phyloP scores from a whole-genome alignment of 306 rosid genomes.

The Acmispon strigosus region DNA sequence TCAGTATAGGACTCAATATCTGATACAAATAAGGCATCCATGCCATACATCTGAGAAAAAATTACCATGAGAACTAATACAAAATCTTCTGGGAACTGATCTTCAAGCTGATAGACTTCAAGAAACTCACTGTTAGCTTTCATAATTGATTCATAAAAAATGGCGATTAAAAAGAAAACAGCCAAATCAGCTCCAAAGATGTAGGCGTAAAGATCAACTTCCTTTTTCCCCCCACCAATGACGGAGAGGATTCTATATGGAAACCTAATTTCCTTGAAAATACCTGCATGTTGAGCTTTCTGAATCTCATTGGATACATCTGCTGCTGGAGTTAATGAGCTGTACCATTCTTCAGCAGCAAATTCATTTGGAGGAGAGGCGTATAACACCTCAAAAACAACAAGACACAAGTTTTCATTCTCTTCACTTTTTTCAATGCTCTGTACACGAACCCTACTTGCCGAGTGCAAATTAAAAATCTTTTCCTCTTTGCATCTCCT shows the following conservation, averaged over 20 bases:
- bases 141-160: constrained; percentile 67
- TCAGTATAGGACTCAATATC: neutral
- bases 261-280: constrained; percentile 57
- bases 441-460: constrained; percentile 85
- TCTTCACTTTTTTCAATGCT: constrained; percentile 85
- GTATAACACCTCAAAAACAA: constrained; percentile 75
- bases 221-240: constrained; percentile 83
- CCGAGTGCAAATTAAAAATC: constrained; percentile 47
- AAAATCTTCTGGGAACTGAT: constrained; percentile 90
- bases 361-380: constrained; percentile 59
- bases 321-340: constrained; percentile 80
- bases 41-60: neutral
- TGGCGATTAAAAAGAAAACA: constrained; percentile 76
- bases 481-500: constrained; percentile 54
- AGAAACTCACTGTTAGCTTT: constrained; percentile 76
- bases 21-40: neutral
- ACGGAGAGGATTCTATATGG: constrained; percentile 70
- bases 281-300: constrained; percentile 49
- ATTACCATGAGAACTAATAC: constrained; percentile 74
- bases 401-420: constrained; percentile 46
- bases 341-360: constrained; percentile 56
- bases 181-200: constrained; percentile 83
- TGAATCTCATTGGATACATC: constrained; percentile 81
- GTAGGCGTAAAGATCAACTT: constrained; percentile 83
- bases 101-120: constrained; percentile 86